Evolutionary conservation across 768 basidiomycete genomes (phyloP), one percentile per base, ranked within the genome.

Genomic region (Hericium erinaceus): DNA sequence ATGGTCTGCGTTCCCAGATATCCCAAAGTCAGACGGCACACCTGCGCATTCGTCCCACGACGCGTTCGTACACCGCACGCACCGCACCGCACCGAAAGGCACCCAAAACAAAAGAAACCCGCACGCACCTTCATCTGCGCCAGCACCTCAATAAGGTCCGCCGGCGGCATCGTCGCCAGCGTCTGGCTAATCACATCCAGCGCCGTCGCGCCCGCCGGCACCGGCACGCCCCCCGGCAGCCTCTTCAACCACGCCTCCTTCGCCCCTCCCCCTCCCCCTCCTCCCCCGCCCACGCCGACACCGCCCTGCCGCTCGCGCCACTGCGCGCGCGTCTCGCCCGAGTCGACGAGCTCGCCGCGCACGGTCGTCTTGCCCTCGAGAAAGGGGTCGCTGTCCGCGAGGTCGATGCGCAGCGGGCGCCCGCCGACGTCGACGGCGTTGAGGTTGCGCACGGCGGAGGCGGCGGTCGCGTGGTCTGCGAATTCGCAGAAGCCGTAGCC

Each of bases 401-500:
- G 80, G 69, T 98, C 95, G 65, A 99, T 95, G 52, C 95, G 85
- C 48, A 99, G 77, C 2, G 90, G 88, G 9, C 97, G 84, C 3
- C 97, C 97, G 57, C 90, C 92, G 37, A 98, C 89, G 64, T 93
- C 92, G 53, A 83, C 83, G 60, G 90, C 92, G 71, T 97, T 93
- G 52, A 99, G 81, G 68, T 98, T 99, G 65, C 97, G 86, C 15
- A 99, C 92, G 51, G 97, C 97, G 53, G 93, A 95, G 24, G 83
- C 72, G 7, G 97, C 97, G 22, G 97, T 98, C 72, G 97, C 95
- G 70, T 95, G 91, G 72, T 99, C 97, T 89, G 87, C 82, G 66
- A 91, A 94, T 81, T 93, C 91, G 76, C 91, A 92, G 67, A 92
- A 92, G 20, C 92, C 93, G 70, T 94, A 95, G 28, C 93, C 93